Percentiles rank a stretch among this genome's conserved stretches.
phyloP scores from a whole-genome alignment of 305 asterid species.

The Plantago lanceolata region DNA sequence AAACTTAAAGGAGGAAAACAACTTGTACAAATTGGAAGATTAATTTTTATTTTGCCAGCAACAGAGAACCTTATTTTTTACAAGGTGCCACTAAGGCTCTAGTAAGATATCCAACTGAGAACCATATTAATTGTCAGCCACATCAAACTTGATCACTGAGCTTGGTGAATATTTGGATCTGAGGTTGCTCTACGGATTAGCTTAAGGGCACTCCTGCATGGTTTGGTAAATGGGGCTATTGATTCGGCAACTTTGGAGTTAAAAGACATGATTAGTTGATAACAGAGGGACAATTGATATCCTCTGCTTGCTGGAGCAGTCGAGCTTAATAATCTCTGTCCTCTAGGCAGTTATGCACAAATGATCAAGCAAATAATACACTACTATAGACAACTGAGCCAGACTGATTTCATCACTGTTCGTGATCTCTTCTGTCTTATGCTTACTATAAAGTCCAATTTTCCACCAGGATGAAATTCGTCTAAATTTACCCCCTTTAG shows the following conservation, averaged over 20 bases:
- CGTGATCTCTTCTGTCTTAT: slow-evolving; percentile 67
- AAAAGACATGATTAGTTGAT: slow-evolving; percentile 63
- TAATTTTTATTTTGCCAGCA: no score
- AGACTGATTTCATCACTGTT: slow-evolving; percentile 44
- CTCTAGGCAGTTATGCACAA: slow-evolving; percentile 33
- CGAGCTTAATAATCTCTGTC: slow-evolving; percentile 40
- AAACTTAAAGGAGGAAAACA: not conserved
- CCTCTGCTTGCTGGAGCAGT: slow-evolving; percentile 58
- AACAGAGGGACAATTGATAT: slow-evolving; percentile 49
- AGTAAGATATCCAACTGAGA: no score
- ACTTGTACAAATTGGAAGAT: no score
- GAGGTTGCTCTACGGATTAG: slow-evolving; percentile 69
- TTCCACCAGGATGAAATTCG: slow-evolving; percentile 29
- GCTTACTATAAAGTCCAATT: slow-evolving; percentile 44
- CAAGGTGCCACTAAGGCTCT: no score
- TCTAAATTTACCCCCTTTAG: slow-evolving; percentile 1
- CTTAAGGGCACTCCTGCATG: slow-evolving; percentile 85
- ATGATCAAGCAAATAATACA: slow-evolving; percentile 40
- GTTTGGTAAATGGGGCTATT: slow-evolving; percentile 91
- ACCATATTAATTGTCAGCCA: no score
- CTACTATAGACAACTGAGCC: slow-evolving; percentile 55
- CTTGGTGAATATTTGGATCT: not conserved
- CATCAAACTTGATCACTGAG: no score
- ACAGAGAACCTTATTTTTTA: no score
- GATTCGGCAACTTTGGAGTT: slow-evolving; percentile 86